These are phyloP conservation scores for Apiotrichum siamense DNA, from an alignment of 1,284 basidiomycete species.

Conservation along the genomic window DNA sequence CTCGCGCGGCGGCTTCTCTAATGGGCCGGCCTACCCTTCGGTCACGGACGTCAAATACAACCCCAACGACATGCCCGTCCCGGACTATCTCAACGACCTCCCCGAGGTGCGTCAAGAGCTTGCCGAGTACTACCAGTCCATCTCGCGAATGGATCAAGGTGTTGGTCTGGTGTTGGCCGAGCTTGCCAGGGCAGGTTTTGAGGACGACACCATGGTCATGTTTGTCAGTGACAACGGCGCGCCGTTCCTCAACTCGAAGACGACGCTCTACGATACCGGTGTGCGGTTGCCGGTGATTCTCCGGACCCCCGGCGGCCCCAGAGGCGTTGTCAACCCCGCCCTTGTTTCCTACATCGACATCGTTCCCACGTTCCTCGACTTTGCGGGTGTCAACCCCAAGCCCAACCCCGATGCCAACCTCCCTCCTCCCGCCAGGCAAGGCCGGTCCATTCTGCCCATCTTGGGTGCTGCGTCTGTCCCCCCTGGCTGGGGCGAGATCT, in stretches of 20 bases:
- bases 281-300: conserved; percentile 20
- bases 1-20: conserved; percentile 22
- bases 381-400: conserved; percentile 3
- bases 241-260: conserved; percentile 29
- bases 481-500: conserved; percentile 15
- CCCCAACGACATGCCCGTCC: conserved; percentile 13
- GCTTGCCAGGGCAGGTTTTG: conserved; percentile 7
- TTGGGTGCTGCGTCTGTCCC: conserved; percentile 3
- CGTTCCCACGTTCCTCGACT: conserved; percentile 24
- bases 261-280: conserved; percentile 26
- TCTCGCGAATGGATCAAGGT: conserved; percentile 20
- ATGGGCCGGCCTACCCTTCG: conserved; percentile 6
- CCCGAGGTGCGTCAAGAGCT: conserved; percentile 17
- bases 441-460: conserved; percentile 19
- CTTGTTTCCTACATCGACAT: conserved; percentile 24
- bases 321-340: conserved; percentile 13
- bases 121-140: conserved; percentile 22
- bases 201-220: conserved; percentile 19
- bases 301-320: conserved; percentile 4
- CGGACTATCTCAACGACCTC: conserved; percentile 15
- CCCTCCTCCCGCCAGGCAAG: conserved; percentile 9
- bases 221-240: conserved; percentile 24
- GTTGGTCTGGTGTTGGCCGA: conserved; percentile 19
- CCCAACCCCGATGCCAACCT: not conserved
- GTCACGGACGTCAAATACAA: not conserved